phyloP scores from a whole-genome alignment of 768 basidiomycete species.

The Panus rudis region DNA sequence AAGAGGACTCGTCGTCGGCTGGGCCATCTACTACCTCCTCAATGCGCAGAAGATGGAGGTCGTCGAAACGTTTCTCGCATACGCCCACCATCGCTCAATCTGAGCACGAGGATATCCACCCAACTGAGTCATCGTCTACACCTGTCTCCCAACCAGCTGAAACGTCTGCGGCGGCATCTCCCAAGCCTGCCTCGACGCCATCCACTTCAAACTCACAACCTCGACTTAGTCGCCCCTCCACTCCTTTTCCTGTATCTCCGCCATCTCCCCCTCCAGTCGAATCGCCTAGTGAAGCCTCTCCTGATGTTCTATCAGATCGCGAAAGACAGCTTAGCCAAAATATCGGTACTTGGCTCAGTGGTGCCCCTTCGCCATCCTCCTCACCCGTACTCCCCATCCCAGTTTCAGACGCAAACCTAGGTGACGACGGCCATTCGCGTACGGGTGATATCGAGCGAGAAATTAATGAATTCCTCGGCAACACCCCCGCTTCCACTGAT shows the following conservation, averaged over 20 bases:
- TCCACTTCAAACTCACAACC: too few species aligned
- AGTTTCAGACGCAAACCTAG: too few species aligned
- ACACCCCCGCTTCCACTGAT: neutral
- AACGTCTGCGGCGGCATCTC: too few species aligned
- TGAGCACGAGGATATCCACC: too few species aligned
- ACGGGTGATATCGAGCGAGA: conserved; percentile 12
- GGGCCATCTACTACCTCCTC: conserved; percentile 2
- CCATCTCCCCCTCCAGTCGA: conserved; percentile 1
- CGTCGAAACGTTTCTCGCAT: conserved; percentile 28
- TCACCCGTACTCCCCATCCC: too few species aligned
- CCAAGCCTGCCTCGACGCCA: too few species aligned
- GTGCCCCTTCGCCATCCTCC: neutral
- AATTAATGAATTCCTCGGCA: conserved; percentile 13
- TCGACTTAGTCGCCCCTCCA: conserved; percentile 1
- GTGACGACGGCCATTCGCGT: conserved; percentile 1
- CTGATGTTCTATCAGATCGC: conserved; percentile 4
- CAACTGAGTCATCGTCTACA: too few species aligned
- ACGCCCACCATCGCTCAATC: too few species aligned
- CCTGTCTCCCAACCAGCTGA: too few species aligned
- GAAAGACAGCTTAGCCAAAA: neutral
- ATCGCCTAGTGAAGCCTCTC: neutral
- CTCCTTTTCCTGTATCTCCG: conserved; percentile 1
- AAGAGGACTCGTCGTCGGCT: neutral
- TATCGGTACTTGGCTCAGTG: conserved; percentile 1
- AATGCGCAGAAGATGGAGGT: conserved; percentile 23